These are phyloP conservation scores for Metrosideros polymorpha DNA, from an alignment of 441 rosid genomes.

Conservation along the genomic window DNA sequence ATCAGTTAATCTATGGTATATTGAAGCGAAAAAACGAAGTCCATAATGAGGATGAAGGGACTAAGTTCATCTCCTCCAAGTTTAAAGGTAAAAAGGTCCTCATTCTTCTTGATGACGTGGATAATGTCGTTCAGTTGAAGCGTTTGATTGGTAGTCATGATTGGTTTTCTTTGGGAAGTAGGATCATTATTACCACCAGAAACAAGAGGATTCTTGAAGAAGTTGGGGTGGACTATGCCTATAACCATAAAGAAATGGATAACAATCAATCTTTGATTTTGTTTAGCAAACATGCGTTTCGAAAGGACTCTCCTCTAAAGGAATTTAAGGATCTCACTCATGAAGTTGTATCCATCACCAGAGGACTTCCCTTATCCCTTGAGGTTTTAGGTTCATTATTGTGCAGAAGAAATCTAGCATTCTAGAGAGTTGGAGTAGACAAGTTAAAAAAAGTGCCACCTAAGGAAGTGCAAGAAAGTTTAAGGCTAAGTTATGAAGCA, in stretches of 20 bases:
- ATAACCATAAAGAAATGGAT: fast-evolving
- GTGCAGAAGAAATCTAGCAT: fast-evolving
- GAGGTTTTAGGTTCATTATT: not conserved
- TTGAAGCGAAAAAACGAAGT: no score
- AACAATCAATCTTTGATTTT: fast-evolving
- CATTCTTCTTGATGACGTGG: no score
- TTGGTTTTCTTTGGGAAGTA: no score
- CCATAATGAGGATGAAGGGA: no score
- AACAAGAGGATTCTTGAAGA: no score
- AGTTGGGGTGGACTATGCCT: no score
- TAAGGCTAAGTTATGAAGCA: not conserved
- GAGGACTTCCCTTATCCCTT: not conserved
- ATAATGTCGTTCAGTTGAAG: no score
- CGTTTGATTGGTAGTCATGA: no score
- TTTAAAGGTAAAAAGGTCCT: no score
- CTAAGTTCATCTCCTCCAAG: no score
- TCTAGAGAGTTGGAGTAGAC: fast-evolving
- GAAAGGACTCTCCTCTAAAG: not conserved
- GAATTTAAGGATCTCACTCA: not conserved
- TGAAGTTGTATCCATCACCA: fast-evolving
- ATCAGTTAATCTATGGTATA: no score
- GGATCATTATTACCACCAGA: no score
- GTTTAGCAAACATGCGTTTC: not conserved
- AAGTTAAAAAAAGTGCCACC: not conserved
- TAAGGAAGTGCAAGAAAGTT: fast-evolving